Conservation (phyloP, 345 rosid genomes). For the Turnera subulata region DNA sequence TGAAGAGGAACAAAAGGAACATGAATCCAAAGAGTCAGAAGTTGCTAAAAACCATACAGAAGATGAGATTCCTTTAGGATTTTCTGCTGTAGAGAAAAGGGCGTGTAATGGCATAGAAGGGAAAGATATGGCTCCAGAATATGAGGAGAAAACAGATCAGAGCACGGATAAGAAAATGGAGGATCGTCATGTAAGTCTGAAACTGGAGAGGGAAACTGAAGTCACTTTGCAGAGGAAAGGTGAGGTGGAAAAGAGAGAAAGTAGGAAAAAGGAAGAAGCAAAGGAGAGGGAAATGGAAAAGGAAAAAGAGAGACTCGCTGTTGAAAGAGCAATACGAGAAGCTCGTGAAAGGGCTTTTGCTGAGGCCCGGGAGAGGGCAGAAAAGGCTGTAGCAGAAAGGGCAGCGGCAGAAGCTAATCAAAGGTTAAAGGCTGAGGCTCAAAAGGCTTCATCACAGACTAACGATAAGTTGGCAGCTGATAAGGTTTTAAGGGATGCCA, state of each 20-base stretch:
- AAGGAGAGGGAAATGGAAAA: slow-evolving; percentile 52
- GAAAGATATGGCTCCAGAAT: slow-evolving; percentile 27
- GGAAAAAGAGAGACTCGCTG: slow-evolving; percentile 72
- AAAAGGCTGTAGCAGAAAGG: slow-evolving; percentile 65
- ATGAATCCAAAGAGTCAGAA: slow-evolving; percentile 30
- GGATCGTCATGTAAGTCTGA: slow-evolving; percentile 28
- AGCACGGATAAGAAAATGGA: slow-evolving; percentile 34
- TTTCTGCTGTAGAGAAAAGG: slow-evolving; percentile 31
- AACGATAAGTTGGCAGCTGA: slow-evolving; percentile 38
- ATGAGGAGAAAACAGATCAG: slow-evolving; percentile 21
- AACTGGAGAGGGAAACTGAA: slow-evolving; percentile 37
- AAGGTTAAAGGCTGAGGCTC: slow-evolving; percentile 47
- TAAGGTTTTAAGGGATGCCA: slow-evolving; percentile 58
- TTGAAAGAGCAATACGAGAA: slow-evolving; percentile 89
- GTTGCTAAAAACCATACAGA: slow-evolving; percentile 22
- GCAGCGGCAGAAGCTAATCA: slow-evolving; percentile 57
- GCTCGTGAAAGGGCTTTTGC: slow-evolving; percentile 93
- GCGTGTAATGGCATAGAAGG: slow-evolving; percentile 26
- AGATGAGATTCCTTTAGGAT: slow-evolving; percentile 19
- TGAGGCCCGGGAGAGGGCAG: slow-evolving; percentile 70
- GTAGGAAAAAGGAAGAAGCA: slow-evolving; percentile 42
- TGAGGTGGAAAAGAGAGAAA: slow-evolving; percentile 32
- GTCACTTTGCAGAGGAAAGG: slow-evolving; percentile 35
- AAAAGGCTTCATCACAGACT: slow-evolving; percentile 45
- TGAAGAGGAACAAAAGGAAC: slow-evolving; percentile 35